Percentiles rank a stretch among this genome's conserved stretches.
Conservation (phyloP, 2,329 filamentous ascomycete species). For the Fusarium longipes region DNA sequence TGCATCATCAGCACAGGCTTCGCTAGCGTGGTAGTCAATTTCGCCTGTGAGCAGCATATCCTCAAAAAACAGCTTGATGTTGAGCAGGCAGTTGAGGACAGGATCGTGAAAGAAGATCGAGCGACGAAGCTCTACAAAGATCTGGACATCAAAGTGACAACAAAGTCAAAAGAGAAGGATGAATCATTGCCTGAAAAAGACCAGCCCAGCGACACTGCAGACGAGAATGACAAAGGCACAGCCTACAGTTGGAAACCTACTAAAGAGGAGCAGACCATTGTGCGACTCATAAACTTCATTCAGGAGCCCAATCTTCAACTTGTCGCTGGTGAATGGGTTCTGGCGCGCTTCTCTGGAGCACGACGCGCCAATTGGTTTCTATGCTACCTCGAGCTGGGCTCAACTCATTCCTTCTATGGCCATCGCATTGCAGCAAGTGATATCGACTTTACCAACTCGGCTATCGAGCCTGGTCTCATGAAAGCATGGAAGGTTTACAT, state of each 20-base stretch:
- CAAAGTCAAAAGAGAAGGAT: neutral
- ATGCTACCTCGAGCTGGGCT: slow-evolving; percentile 3
- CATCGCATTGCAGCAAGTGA: slow-evolving; percentile 2
- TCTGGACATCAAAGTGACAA: neutral
- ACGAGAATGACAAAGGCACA: neutral
- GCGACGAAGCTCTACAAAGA: neutral
- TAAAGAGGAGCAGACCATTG: neutral
- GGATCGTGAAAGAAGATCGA: neutral
- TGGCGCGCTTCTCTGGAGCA: neutral
- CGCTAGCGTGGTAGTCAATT: slow-evolving; percentile 8
- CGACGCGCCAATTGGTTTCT: slow-evolving; percentile 7
- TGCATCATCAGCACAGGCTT: slow-evolving; percentile 8
- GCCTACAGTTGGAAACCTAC: neutral
- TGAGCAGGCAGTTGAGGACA: slow-evolving; percentile 6
- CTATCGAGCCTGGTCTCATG: slow-evolving; percentile 1
- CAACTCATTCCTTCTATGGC: slow-evolving; percentile 1
- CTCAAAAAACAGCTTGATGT: slow-evolving; percentile 1
- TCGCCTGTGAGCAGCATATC: neutral
- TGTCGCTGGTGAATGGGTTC: slow-evolving; percentile 3
- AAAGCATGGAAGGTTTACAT: slow-evolving; percentile 1
- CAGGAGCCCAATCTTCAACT: slow-evolving; percentile 6
- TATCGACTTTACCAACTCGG: neutral
- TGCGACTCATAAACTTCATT: neutral
- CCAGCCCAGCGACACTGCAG: neutral
- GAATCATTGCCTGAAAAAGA: neutral